These are phyloP conservation scores for Aspergillus sp. DNA, from an alignment of 2,329 filamentous ascomycete species.

Conservation along the genomic window DNA sequence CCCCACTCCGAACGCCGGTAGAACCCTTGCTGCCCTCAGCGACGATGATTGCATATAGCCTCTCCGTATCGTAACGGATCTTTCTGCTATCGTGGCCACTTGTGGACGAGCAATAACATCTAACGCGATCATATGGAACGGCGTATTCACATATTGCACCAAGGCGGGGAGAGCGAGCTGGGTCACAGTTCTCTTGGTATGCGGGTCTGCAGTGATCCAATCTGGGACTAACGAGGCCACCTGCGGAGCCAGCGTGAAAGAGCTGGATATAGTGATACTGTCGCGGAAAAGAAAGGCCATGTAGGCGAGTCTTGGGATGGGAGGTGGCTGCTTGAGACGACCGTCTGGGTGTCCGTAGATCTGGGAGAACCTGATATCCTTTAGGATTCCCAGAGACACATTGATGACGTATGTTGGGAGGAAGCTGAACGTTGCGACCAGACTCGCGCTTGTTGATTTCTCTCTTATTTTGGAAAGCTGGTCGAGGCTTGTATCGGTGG, in stretches of 20 bases:
- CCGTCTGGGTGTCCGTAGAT: slow-evolving; percentile 58
- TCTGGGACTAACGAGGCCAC: slow-evolving; percentile 28
- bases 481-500: slow-evolving; percentile 71
- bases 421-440: slow-evolving; percentile 61
- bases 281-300: slow-evolving; percentile 70
- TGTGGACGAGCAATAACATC: slow-evolving; percentile 55
- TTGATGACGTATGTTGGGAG: slow-evolving; percentile 54
- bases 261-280: slow-evolving; percentile 75
- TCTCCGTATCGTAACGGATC: neutral
- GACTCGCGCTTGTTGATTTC: slow-evolving; percentile 46
- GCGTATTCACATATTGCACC: slow-evolving; percentile 76
- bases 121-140: slow-evolving; percentile 79
- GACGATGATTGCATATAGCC: neutral
- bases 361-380: slow-evolving; percentile 55
- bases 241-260: slow-evolving; percentile 31
- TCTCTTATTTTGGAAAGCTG: slow-evolving; percentile 45
- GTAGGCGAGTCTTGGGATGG: slow-evolving; percentile 6
- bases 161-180: slow-evolving; percentile 78
- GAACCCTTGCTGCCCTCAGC: neutral
- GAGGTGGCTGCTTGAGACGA: neutral
- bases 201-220: slow-evolving; percentile 20
- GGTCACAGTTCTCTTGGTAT: slow-evolving; percentile 40
- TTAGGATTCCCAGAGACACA: slow-evolving; percentile 34
- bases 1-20: slow-evolving; percentile 4
- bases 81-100: neutral